These are phyloP conservation scores for Aspergillus homomorphus DNA, from an alignment of 495 filamentous ascomycete genomes.

Conservation along the genomic window DNA sequence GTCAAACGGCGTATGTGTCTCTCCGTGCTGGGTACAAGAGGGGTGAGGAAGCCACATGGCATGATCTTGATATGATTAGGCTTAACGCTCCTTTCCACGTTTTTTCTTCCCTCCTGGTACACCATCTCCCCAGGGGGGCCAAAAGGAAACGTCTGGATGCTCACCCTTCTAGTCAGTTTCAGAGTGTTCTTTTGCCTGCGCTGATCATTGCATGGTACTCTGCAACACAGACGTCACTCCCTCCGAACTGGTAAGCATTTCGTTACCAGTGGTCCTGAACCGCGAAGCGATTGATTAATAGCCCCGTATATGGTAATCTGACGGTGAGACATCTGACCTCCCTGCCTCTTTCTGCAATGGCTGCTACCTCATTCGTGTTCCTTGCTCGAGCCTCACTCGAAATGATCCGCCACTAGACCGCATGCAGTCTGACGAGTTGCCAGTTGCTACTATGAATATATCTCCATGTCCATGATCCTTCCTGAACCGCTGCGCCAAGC, in stretches of 20 bases:
- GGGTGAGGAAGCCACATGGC: slow-evolving; percentile 12
- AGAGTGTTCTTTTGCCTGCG: background rate
- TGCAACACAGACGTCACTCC: background rate
- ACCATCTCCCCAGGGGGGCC: background rate
- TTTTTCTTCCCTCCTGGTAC: slow-evolving; percentile 1
- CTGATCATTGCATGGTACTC: background rate
- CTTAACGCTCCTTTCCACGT: slow-evolving; percentile 6
- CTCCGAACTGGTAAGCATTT: background rate
- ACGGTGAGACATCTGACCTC: background rate
- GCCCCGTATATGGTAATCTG: background rate
- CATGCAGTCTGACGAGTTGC: background rate
- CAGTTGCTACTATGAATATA: background rate
- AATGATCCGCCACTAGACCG: background rate
- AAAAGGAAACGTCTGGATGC: background rate
- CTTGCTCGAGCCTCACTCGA: background rate
- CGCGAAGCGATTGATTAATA: no score
- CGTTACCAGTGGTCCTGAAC: background rate
- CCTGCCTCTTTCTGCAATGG: background rate
- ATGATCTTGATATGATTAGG: slow-evolving; percentile 11
- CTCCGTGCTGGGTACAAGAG: background rate
- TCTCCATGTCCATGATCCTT: no score
- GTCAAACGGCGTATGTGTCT: background rate
- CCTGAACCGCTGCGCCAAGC: background rate
- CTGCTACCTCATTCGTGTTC: background rate
- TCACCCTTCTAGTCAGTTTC: background rate